Conservation (phyloP, 2,329 filamentous ascomycete species). For the Pseudogymnoascus sp. region DNA sequence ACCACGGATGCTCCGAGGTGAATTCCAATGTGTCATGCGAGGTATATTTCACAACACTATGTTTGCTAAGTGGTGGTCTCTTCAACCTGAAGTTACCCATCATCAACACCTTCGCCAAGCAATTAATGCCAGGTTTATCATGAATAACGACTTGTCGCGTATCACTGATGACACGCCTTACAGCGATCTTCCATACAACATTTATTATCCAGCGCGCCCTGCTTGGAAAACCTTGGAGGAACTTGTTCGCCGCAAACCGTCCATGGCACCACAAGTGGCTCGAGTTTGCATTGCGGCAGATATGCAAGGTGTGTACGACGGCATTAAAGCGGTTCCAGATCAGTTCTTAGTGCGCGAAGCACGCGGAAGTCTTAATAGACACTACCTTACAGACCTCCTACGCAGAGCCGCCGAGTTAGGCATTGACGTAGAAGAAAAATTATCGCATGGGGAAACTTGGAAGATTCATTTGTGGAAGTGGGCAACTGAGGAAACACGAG, state of each 20-base stretch:
- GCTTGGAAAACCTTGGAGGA: background rate
- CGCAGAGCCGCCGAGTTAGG: too few relatives aligned
- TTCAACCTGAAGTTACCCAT: background rate
- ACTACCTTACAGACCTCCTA: too few relatives aligned
- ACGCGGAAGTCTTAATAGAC: background rate
- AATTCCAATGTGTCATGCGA: slow-evolving; percentile 24
- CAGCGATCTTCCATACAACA: slow-evolving; percentile 3
- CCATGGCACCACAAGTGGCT: background rate
- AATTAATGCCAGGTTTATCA: slow-evolving; percentile 29
- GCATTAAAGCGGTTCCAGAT: background rate
- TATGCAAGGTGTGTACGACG: background rate
- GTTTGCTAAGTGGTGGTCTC: slow-evolving; percentile 33
- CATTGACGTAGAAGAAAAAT: too few relatives aligned
- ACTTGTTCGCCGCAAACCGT: background rate
- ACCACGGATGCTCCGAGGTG: slow-evolving; percentile 22
- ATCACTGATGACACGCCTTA: background rate
- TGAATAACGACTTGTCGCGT: slow-evolving; percentile 25
- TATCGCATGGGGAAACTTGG: too few relatives aligned
- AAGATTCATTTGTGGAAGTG: too few relatives aligned
- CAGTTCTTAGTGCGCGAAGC: background rate
- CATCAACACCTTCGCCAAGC: slow-evolving; percentile 14
- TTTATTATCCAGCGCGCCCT: background rate
- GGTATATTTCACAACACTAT: slow-evolving; percentile 34
- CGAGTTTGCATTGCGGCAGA: background rate
- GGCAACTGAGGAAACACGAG: too few relatives aligned